Conservation (phyloP, 192 early-diverging fungal genomes). For the Cladochytrium replicatum region DNA sequence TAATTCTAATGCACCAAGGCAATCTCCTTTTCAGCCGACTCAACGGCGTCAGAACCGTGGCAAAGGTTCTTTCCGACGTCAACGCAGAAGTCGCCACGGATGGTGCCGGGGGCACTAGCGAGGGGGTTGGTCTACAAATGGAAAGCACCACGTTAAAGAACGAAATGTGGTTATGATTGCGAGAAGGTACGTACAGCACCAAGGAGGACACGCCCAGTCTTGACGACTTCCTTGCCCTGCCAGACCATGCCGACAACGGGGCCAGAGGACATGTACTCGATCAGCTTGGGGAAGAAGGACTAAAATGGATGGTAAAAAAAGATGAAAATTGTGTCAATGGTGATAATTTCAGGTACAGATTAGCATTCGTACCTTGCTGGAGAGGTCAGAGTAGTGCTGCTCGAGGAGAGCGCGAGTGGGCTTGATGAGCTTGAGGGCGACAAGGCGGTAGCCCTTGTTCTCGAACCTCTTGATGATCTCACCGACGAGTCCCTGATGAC, state of each 20-base stretch:
- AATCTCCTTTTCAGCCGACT: conserved; percentile 82
- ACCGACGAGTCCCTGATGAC: conserved; percentile 88
- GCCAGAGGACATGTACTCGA: conserved; percentile 75
- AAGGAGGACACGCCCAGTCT: conserved; percentile 78
- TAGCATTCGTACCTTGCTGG: conserved; percentile 53
- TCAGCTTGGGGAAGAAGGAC: conserved; percentile 80
- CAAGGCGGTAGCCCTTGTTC: conserved; percentile 78
- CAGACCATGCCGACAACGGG: conserved; percentile 95
- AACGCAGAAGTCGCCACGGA: conserved; percentile 90
- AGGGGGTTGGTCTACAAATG: conserved; percentile 90
- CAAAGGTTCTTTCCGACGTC: conserved; percentile 76
- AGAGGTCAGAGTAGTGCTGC: conserved; percentile 78
- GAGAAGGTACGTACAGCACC: conserved; percentile 2
- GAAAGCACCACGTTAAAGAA: conserved; percentile 43
- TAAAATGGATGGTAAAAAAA: background rate
- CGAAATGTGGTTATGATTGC: background rate
- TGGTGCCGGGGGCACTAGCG: conserved; percentile 79
- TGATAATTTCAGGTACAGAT: background rate
- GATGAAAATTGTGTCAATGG: too few species aligned
- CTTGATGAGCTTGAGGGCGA: conserved; percentile 66
- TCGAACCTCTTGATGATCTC: conserved; percentile 93
- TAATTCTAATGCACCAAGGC: conserved; percentile 36
- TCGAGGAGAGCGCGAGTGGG: conserved; percentile 61
- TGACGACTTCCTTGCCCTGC: conserved; percentile 81
- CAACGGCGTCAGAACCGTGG: conserved; percentile 86